Conservation (phyloP, 1,284 basidiomycete species). For the Cryptococcus jaspeensis region DNA sequence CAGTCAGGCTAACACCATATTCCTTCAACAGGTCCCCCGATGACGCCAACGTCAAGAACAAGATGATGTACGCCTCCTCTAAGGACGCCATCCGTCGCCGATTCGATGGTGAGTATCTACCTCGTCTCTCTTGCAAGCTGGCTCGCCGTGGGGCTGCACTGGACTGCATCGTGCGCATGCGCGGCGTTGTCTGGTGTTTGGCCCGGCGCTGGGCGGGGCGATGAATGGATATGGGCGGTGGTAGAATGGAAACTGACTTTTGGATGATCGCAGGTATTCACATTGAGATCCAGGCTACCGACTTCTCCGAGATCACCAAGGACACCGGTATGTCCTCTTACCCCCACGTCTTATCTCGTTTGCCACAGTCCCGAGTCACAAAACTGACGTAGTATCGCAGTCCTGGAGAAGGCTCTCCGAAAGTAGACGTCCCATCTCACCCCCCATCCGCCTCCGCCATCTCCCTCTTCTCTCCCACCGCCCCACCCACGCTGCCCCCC, state of each 20-base stretch:
- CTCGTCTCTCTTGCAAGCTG: neutral
- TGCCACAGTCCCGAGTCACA: neutral
- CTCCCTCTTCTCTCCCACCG: neutral
- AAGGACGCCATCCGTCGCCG: conserved; percentile 76
- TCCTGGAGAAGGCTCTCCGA: conserved; percentile 43
- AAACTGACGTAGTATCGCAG: conserved; percentile 9
- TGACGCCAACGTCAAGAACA: conserved; percentile 78
- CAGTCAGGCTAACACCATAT: too few relatives aligned
- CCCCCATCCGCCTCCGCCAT: neutral
- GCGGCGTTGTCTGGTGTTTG: too few relatives aligned
- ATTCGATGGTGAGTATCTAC: conserved; percentile 52
- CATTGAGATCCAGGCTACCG: conserved; percentile 82
- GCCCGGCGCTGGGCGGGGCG: too few relatives aligned
- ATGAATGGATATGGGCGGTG: too few relatives aligned
- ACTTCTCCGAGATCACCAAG: conserved; percentile 70
- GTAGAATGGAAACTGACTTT: neutral
- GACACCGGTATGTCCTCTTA: conserved; percentile 66
- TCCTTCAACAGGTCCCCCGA: conserved; percentile 75
- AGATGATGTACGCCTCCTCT: conserved; percentile 95
- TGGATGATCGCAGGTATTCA: conserved; percentile 32
- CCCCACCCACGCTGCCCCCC: too few relatives aligned
- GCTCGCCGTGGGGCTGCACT: too few relatives aligned
- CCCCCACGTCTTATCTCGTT: neutral
- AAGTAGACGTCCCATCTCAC: conserved; percentile 21
- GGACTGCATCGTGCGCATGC: too few relatives aligned